Evolutionary conservation across 352 stramenopile species (phyloP).

Genomic region (Lagenidium giganteum): DNA sequence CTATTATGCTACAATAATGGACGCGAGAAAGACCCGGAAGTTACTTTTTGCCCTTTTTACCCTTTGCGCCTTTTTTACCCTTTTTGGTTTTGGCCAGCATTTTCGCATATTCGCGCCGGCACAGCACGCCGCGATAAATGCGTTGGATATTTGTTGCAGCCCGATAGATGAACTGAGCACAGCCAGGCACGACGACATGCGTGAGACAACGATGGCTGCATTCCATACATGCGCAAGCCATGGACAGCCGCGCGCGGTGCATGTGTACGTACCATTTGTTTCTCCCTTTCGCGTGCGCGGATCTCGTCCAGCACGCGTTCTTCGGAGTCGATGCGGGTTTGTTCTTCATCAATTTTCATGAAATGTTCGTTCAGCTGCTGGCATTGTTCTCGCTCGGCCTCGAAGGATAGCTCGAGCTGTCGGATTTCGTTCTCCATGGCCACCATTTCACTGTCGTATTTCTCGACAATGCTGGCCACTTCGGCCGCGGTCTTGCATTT

Average conservation of each 20-base stretch:
- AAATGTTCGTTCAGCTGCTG: conserved; percentile 81
- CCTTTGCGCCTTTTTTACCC: conserved; percentile 50
- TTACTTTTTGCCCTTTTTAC: conserved; percentile 41
- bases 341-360: conserved; percentile 83
- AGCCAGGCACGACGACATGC: background rate
- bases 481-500: conserved; percentile 80
- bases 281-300: conserved; percentile 58
- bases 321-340: conserved; percentile 77
- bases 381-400: conserved; percentile 48
- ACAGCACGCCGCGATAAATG: conserved; percentile 63
- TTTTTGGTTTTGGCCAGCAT: conserved; percentile 84
- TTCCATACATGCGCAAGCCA: too few species aligned
- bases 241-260: too few species aligned
- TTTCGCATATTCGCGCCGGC: conserved; percentile 63
- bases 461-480: conserved; percentile 61
- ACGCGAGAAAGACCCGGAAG: too few species aligned
- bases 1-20: too few species aligned
- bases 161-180: conserved; percentile 53
- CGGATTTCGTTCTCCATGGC: conserved; percentile 50
- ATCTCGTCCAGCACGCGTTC: conserved; percentile 71
- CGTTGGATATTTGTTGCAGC: conserved; percentile 79
- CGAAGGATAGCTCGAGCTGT: conserved; percentile 32
- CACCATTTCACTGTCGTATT: conserved; percentile 76
- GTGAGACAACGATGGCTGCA: background rate
- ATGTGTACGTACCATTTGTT: conserved; percentile 48